These are phyloP conservation scores for Protomyces arabidopsidicola DNA, from an alignment of 1,139 yeast genomes.

Conservation along the genomic window DNA sequence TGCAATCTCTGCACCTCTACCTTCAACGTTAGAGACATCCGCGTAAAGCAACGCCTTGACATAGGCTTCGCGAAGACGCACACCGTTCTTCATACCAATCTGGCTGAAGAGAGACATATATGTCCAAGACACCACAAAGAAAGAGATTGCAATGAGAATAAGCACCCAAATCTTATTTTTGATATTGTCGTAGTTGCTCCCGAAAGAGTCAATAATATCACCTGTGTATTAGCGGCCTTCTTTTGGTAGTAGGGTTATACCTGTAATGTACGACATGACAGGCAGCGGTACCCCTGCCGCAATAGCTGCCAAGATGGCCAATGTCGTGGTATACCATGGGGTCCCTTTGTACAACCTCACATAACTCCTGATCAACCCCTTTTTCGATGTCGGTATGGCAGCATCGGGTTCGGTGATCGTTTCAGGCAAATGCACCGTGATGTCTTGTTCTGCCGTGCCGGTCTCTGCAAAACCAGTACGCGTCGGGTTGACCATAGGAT, in stretches of 20 bases:
- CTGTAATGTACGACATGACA: slow-evolving; percentile 2
- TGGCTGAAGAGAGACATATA: background rate
- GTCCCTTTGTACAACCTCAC: background rate
- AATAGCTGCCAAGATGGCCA: slow-evolving; percentile 1
- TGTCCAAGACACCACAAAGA: background rate
- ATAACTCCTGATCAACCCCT: background rate
- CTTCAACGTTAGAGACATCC: background rate
- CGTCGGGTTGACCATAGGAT: background rate
- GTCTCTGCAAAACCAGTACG: background rate
- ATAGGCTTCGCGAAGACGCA: background rate
- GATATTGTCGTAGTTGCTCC: background rate
- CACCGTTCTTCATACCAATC: background rate
- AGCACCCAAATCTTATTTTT: background rate
- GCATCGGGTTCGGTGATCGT: background rate
- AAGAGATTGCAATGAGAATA: background rate
- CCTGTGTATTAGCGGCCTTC: background rate
- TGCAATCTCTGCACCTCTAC: background rate
- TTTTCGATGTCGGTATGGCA: background rate
- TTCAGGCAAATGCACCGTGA: background rate
- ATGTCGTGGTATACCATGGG: background rate
- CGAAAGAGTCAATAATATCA: slow-evolving; percentile 4
- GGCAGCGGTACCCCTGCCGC: slow-evolving; percentile 10
- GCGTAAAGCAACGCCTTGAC: background rate
- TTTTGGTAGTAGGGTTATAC: background rate
- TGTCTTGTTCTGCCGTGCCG: background rate